These are phyloP conservation scores for Auriscalpium microsporum DNA, from an alignment of 768 basidiomycete genomes.

Conservation along the genomic window DNA sequence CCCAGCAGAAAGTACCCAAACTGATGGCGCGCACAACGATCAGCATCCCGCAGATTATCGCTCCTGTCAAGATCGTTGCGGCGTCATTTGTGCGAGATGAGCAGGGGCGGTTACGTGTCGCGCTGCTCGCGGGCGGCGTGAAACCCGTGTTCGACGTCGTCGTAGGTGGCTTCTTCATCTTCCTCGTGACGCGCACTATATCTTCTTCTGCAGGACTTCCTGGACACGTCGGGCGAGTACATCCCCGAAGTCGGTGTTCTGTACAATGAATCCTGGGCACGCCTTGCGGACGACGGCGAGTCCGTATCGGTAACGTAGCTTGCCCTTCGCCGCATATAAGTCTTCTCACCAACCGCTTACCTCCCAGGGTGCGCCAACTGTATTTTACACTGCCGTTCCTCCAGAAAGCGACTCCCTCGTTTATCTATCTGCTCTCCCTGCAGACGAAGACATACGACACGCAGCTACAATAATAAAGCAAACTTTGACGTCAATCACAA, in stretches of 20 bases:
- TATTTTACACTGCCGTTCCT: too few species aligned
- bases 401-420: too few species aligned
- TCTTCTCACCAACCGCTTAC: too few species aligned
- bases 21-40: background rate
- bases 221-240: slow-evolving; percentile 45
- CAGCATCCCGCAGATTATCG: too few species aligned
- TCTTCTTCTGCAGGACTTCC: slow-evolving; percentile 36
- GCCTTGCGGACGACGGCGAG: slow-evolving; percentile 16
- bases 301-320: background rate
- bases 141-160: slow-evolving; percentile 51
- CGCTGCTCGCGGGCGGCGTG: slow-evolving; percentile 45
- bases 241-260: slow-evolving; percentile 38
- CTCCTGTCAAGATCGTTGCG: slow-evolving; percentile 30
- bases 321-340: too few species aligned
- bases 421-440: too few species aligned
- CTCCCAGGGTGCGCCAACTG: too few species aligned
- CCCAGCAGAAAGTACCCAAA: too few species aligned
- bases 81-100: slow-evolving; percentile 36
- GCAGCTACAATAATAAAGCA: too few species aligned
- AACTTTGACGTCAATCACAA: too few species aligned
- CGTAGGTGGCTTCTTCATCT: slow-evolving; percentile 24
- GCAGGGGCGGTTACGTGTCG: slow-evolving; percentile 39
- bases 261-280: slow-evolving; percentile 27
- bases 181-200: background rate
- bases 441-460: too few species aligned